Conservation (phyloP, 179 eudicot genomes). For the Heliamphora pulchella region DNA sequence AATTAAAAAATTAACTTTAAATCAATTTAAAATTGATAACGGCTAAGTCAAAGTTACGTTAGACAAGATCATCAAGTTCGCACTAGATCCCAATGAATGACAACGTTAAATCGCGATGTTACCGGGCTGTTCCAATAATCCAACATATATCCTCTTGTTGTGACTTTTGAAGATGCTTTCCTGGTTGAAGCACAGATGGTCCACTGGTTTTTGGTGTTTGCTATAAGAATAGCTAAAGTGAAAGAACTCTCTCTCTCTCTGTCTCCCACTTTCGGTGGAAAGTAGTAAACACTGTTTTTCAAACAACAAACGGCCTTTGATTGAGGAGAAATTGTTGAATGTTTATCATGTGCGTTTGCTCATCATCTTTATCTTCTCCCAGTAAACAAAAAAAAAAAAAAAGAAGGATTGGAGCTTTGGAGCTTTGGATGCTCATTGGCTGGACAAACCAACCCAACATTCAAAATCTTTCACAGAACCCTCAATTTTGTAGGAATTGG, state of each 20-base stretch:
- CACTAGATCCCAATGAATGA: no score
- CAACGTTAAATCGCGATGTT: no score
- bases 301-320: constrained; percentile 1
- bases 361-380: constrained; percentile 13
- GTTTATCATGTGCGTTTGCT: not conserved
- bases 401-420: not conserved
- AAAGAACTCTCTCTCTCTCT: not conserved
- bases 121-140: no score
- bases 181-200: no score
- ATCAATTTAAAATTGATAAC: no score
- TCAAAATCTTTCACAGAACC: not conserved
- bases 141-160: no score
- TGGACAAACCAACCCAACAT: not conserved
- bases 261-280: constrained; percentile 2
- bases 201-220: no score
- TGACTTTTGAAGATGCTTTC: no score
- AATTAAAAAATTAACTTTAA: no score
- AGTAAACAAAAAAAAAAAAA: not conserved
- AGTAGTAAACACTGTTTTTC: not conserved
- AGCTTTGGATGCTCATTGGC: not conserved
- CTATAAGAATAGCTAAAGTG: no score
- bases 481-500: not conserved
- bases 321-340: constrained; percentile 15
- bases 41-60: no score
- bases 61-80: no score